phyloP scores from a whole-genome alignment of 805 yeast species.

The Starmerella riodocensis region DNA sequence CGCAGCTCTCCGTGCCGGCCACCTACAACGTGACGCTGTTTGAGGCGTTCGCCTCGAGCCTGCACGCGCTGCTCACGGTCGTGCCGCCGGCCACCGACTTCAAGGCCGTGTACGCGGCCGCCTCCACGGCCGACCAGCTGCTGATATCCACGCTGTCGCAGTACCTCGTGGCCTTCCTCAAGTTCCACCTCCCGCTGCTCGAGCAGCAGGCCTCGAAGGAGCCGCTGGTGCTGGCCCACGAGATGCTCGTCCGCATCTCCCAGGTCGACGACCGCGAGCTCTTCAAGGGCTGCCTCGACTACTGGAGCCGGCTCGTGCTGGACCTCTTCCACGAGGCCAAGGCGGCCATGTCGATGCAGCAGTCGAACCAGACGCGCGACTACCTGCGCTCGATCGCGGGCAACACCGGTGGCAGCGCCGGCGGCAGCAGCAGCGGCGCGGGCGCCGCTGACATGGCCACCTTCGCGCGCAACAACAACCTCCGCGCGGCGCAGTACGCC shows the following conservation, averaged over 20 bases:
- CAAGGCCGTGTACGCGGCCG: constrained; percentile 55
- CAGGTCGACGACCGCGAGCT: constrained; percentile 90
- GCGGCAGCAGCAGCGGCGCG: constrained; percentile 32
- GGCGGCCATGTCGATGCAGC: constrained; percentile 54
- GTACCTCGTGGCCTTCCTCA: constrained; percentile 74
- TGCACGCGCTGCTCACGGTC: constrained; percentile 53
- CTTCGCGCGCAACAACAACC: constrained; percentile 15
- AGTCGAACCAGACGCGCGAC: constrained; percentile 66
- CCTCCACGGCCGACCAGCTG: constrained; percentile 76
- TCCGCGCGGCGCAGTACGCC: constrained; percentile 77
- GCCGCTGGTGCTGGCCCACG: constrained; percentile 57
- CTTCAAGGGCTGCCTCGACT: constrained; percentile 88
- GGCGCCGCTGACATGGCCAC: constrained; percentile 69
- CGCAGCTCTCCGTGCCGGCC: constrained; percentile 46
- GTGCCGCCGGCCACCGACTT: constrained; percentile 66
- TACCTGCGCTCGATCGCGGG: constrained; percentile 22
- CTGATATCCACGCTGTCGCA: constrained; percentile 90
- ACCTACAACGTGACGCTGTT: constrained; percentile 45
- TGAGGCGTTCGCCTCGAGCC: constrained; percentile 53
- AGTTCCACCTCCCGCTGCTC: constrained; percentile 54
- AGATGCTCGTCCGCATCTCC: constrained; percentile 70
- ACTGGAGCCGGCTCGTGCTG: constrained; percentile 80
- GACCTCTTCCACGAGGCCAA: constrained; percentile 78
- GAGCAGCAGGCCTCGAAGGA: constrained; percentile 41
- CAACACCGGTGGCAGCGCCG: constrained; percentile 26